Conservation (phyloP, 805 yeast species). For the Candida lessepsii region DNA sequence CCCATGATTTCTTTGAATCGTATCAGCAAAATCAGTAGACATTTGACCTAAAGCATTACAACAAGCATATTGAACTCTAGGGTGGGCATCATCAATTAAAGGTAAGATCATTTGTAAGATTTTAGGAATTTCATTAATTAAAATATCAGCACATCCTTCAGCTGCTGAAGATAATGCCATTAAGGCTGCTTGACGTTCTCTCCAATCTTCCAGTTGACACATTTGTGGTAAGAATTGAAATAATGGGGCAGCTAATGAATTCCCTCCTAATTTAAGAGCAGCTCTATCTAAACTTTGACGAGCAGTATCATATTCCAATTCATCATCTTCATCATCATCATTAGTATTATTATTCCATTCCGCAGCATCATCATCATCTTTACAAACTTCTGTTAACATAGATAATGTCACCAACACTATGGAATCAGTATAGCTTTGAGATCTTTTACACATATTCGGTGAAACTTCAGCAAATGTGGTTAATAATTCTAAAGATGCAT, state of each 20-base stretch:
- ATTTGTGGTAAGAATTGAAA: constrained; percentile 84
- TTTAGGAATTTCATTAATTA: constrained; percentile 77
- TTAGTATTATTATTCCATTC: constrained; percentile 84
- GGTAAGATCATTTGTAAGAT: constrained; percentile 85
- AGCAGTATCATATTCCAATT: constrained; percentile 85
- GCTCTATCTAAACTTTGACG: constrained; percentile 94
- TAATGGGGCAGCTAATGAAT: constrained; percentile 76
- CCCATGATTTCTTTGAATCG: constrained; percentile 79
- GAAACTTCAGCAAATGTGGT: constrained; percentile 91
- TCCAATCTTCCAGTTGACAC: constrained; percentile 78
- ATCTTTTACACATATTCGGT: constrained; percentile 90
- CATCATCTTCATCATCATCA: constrained; percentile 74
- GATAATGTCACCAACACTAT: constrained; percentile 72
- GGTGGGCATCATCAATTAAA: constrained; percentile 77
- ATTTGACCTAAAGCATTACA: constrained; percentile 97
- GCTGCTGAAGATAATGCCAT: constrained; percentile 98
- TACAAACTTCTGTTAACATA: constrained; percentile 90
- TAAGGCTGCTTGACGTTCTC: constrained; percentile 93
- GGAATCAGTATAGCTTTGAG: constrained; percentile 65
- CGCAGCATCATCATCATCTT: constrained; percentile 83
- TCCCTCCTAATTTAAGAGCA: constrained; percentile 79
- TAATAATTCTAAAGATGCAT: constrained; percentile 83
- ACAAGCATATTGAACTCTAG: constrained; percentile 95
- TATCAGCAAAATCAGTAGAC: constrained; percentile 92
- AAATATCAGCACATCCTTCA: constrained; percentile 91